Evolutionary conservation across 163 green algal genomes (phyloP), one percentile per base, ranked within the genome.

Genomic region (Chloroidium sp.): DNA sequence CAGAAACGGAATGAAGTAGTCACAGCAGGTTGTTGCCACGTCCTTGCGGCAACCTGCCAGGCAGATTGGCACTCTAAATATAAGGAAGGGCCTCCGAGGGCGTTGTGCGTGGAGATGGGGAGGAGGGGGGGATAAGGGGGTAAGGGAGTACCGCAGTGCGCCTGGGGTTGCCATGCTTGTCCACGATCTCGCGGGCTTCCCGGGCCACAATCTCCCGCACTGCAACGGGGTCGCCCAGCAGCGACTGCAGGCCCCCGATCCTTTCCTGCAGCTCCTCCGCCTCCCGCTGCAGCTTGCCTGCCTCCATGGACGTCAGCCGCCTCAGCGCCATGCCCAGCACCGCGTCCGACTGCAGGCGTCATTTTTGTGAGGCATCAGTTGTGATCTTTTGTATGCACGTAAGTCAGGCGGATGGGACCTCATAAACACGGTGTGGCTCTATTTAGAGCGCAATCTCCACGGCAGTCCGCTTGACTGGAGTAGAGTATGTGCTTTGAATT

Each of bases 311-410:
- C 2, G 95, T 98, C 69, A 98, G 87, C 59, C 95, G 85, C 58
- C 95, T 83, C 82, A 98, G 88, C 12, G 94, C 89, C 85, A 98
- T 89, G n/a, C 79, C 86, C 64, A 98, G 88, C 62, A 98, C 90
- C 0, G 83, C 93, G 69, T 97, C 91, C 0, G 92, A 90, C 89
- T 97, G 64, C 64, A 10, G 64, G 64, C 64, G 64, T 10, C 64
- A 72, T 6, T 36, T 36, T 36, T 36, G 36, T 36, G 36, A 36
- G 36, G 36, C 36, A 36, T 36, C 36, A 36, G 36, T 36, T 36
- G 36, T 36, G 36, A 36, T 36, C 36, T 36, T 36, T 36, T 36
- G 36, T 36, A 36, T 36, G 36, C 36, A 36, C 36, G 36, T 36
- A 36, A 36, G 36, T 36, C 36, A 36, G 36, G 36, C 36, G 36